Evolutionary conservation across 345 rosid genomes (phyloP).

Genomic region (Dipteronia sinensis): DNA sequence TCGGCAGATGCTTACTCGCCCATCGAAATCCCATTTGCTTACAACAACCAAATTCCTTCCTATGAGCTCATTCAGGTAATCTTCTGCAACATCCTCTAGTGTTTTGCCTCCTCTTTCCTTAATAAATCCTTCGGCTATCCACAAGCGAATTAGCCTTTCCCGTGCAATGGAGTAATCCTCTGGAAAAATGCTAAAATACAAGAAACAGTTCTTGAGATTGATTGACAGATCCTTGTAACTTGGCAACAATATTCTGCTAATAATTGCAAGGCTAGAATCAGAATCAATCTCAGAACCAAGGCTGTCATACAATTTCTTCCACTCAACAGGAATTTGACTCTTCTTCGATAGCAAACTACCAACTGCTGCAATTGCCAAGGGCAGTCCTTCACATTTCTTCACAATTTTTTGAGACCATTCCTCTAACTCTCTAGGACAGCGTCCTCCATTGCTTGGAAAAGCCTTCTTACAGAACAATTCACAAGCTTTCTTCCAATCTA

Average conservation of each 20-base stretch:
- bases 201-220: slow-evolving; percentile 20
- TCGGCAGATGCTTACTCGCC: slow-evolving; percentile 13
- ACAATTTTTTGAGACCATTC: slow-evolving; percentile 12
- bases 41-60: slow-evolving; percentile 19
- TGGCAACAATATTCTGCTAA: slow-evolving; percentile 12
- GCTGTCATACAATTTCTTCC: slow-evolving; percentile 16
- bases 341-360: slow-evolving; percentile 18
- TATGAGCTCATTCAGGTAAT: slow-evolving; percentile 21
- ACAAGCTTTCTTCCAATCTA: background rate
- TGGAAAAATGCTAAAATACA: slow-evolving; percentile 27
- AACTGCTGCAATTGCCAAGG: slow-evolving; percentile 9
- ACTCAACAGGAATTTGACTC: background rate
- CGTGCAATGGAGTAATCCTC: slow-evolving; percentile 10
- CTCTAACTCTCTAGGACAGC: slow-evolving; percentile 10
- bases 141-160: slow-evolving; percentile 2
- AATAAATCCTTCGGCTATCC: slow-evolving; percentile 33
- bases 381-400: slow-evolving; percentile 27
- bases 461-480: slow-evolving; percentile 16
- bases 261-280: background rate
- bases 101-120: background rate
- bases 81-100: slow-evolving; percentile 20
- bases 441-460: background rate
- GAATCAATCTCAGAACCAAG: slow-evolving; percentile 2
- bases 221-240: slow-evolving; percentile 24
- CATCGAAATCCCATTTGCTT: background rate